Evolutionary conservation across 2,329 filamentous ascomycete species (phyloP).

Genomic region (Talaromyces funiculosus): DNA sequence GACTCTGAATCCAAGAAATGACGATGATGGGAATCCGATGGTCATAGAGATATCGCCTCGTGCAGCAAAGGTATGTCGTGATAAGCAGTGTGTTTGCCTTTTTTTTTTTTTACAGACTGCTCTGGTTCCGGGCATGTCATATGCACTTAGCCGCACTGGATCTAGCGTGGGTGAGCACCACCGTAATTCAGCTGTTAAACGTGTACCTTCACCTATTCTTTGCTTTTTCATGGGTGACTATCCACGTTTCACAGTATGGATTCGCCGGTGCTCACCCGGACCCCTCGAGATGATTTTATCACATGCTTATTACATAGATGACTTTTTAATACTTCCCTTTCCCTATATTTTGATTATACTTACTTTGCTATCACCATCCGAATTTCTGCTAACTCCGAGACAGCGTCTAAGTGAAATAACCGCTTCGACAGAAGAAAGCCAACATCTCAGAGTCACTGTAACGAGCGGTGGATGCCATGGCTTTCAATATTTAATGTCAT

Average conservation of each 20-base stretch:
- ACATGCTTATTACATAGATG: not conserved
- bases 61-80: constrained; percentile 62
- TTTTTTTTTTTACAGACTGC: not conserved
- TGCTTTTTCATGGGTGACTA: too few species aligned
- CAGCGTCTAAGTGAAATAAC: constrained; percentile 72
- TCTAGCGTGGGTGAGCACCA: not conserved
- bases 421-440: constrained; percentile 52
- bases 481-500: constrained; percentile 93
- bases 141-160: not conserved
- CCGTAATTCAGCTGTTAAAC: not conserved
- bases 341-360: not conserved
- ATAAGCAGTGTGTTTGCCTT: not conserved
- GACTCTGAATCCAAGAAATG: constrained; percentile 63
- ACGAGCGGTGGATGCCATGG: constrained; percentile 94
- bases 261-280: not conserved
- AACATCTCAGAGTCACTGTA: constrained; percentile 85
- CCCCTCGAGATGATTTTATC: not conserved
- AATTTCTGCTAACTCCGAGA: constrained; percentile 5
- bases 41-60: constrained; percentile 75
- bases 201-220: too few species aligned
- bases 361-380: not conserved
- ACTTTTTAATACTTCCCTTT: not conserved
- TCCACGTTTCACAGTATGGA: not conserved
- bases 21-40: constrained; percentile 83
- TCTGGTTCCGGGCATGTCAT: not conserved